phyloP scores from a whole-genome alignment of 768 basidiomycete genomes.

The Russula abietina region DNA sequence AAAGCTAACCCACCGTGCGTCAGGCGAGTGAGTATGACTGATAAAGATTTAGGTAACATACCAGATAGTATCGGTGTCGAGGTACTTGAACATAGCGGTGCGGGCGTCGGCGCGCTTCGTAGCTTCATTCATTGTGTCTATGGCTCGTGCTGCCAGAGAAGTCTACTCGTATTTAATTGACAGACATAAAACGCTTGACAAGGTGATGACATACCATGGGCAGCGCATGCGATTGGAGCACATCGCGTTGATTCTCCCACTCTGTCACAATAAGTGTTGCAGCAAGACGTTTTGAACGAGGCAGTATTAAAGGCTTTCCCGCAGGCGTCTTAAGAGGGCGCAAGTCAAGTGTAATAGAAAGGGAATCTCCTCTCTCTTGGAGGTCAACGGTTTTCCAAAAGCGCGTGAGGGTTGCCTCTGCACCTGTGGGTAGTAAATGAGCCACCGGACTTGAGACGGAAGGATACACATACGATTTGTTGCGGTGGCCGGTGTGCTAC shows the following conservation, averaged over 20 bases:
- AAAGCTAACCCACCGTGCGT: conserved; percentile 48
- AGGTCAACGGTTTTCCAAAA: conserved; percentile 95
- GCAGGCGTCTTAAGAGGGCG: conserved; percentile 83
- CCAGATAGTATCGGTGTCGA: conserved; percentile 96
- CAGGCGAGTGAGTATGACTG: not conserved
- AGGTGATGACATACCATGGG: conserved; percentile 60
- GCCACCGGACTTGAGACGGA: conserved; percentile 1
- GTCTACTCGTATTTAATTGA: conserved; percentile 48
- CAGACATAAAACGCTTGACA: not conserved
- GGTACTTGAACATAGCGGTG: conserved; percentile 66
- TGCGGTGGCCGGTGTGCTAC: conserved; percentile 47
- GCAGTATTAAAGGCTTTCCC: conserved; percentile 71
- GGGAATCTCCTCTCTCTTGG: conserved; percentile 46
- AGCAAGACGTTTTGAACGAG: conserved; percentile 59
- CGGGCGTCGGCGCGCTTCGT: conserved; percentile 55
- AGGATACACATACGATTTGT: conserved; percentile 52
- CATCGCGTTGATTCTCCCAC: conserved; percentile 88
- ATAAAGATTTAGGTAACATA: conserved; percentile 31
- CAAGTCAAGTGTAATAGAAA: conserved; percentile 71
- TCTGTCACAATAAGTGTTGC: conserved; percentile 88
- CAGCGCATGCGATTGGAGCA: conserved; percentile 85
- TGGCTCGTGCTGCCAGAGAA: conserved; percentile 81
- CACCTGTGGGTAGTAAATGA: conserved; percentile 44
- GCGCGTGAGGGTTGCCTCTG: conserved; percentile 77
- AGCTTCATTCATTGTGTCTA: conserved; percentile 66